Evolutionary conservation across 75 land plant genomes (phyloP).

Genomic region (Chamaecyparis obtusa): DNA sequence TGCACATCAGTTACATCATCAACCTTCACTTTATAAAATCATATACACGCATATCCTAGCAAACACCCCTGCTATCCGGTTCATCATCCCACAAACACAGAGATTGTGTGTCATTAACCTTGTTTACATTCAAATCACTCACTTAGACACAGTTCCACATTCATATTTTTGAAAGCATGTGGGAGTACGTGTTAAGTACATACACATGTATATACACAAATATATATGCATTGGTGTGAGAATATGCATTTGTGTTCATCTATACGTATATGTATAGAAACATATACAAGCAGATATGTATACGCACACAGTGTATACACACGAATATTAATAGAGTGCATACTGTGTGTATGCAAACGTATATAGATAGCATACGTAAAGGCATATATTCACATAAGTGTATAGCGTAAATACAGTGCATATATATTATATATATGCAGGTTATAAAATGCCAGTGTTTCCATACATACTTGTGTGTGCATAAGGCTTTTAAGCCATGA

Average conservation of each 20-base stretch:
- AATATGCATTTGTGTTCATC: too few species aligned
- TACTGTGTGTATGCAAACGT: too few species aligned
- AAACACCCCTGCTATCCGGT: constrained; percentile 96
- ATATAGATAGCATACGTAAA: too few species aligned
- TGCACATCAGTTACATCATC: not conserved
- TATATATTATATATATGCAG: too few species aligned
- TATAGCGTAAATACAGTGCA: too few species aligned
- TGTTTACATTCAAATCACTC: constrained; percentile 12
- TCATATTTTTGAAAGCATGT: too few species aligned
- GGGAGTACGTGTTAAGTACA: not conserved
- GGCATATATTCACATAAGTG: not conserved
- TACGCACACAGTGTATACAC: not conserved
- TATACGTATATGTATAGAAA: too few species aligned
- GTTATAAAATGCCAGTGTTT: too few species aligned
- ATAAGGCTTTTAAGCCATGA: not conserved
- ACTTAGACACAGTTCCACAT: not conserved
- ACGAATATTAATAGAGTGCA: too few species aligned
- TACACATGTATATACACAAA: too few species aligned
- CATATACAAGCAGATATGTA: too few species aligned
- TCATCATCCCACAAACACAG: constrained; percentile 95
- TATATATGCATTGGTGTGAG: too few species aligned
- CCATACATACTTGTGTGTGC: not conserved
- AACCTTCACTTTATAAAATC: not conserved
- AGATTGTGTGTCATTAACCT: constrained; percentile 81
- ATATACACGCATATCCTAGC: constrained; percentile 34